Base-by-base conservation (phyloP, 2,329 filamentous ascomycete genomes). In the Penicillium digitatum region DNA sequence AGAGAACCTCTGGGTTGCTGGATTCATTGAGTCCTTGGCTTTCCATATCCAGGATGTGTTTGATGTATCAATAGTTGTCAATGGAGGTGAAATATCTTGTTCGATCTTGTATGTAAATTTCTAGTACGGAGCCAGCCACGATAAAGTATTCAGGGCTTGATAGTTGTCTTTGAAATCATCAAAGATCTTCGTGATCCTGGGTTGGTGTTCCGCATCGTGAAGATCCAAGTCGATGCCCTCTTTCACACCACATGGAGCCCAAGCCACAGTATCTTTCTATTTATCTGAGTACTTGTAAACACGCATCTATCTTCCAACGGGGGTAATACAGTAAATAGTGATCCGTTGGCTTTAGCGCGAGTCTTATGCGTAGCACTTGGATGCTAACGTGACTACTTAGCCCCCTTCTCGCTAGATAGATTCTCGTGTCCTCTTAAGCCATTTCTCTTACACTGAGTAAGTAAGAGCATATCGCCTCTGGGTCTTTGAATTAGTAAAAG, bases 1-100 rank as follows among this genome's bases (percentile, higher is more conserved):
- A 14, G 51, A 53, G 16, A 42, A 48, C 10, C 44, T 48, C 24
- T 42, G 44, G 35, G 7, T 53, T 48, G 44, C 51, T 22, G 51
- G 35, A 5, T n/a, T 42, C 0, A 16, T 53, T 22, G 29, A 53
- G 29, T 34, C 16, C 3, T 22, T 7, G 8, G 12, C 37, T 20
- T 20, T 48, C 9, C 12, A 29, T 9, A 5, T 53, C 2, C 4
- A 18, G 20, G 44, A 20, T 0, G 14, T 10, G 1, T 53, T 48
- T 24, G 1, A 16, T 20, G 20, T 50, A 24, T 34, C 27, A 12
- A 10, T 38, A 1, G 10, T 18, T 37, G 9, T 16, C 10, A 44
- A 31, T 20, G 7, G n/a, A 48, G 18, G 8, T 35, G 12, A 11
- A 9, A 24, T 35, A 10, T 27, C 11, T 10, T 20, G 3, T 31